Evolutionary conservation across 345 rosid species (phyloP).

Genomic region (Populus tremula): DNA sequence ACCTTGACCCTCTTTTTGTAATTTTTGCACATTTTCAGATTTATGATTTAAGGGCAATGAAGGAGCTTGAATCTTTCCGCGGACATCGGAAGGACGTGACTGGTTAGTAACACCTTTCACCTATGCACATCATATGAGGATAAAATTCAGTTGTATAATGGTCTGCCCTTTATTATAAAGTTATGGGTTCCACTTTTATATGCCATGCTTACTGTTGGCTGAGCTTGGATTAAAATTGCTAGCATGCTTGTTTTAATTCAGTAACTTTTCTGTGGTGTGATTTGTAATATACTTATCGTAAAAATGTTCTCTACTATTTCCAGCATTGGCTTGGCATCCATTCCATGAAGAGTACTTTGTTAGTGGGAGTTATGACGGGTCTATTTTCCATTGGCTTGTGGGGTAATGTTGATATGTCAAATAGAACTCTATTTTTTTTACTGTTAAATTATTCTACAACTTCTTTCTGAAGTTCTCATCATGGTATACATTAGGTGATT

Average conservation of each 20-base stretch:
- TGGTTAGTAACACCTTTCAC: slow-evolving; percentile 51
- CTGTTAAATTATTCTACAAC: neutral
- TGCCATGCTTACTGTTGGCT: neutral
- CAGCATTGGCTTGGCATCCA: slow-evolving; percentile 99
- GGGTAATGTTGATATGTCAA: slow-evolving; percentile 49
- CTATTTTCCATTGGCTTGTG: slow-evolving; percentile 93
- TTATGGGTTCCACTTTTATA: neutral
- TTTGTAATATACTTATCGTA: neutral
- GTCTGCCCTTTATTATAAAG: neutral
- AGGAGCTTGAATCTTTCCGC: slow-evolving; percentile 98
- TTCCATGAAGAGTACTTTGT: slow-evolving; percentile 97
- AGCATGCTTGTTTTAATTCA: neutral
- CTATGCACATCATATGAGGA: neutral
- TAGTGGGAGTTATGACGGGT: slow-evolving; percentile 92
- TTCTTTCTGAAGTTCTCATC: slow-evolving; percentile 1
- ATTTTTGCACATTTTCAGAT: slow-evolving; percentile 41
- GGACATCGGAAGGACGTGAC: slow-evolving; percentile 93
- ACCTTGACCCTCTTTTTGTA: neutral
- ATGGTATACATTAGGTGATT: neutral
- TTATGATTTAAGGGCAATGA: slow-evolving; percentile 96
- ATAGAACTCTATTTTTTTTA: neutral
- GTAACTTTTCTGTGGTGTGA: neutral
- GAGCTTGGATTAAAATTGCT: neutral
- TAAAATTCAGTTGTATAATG: neutral
- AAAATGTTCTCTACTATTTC: slow-evolving; percentile 8